These are phyloP conservation scores for Podaxis pistillaris DNA, from an alignment of 768 basidiomycete genomes.

Conservation along the genomic window DNA sequence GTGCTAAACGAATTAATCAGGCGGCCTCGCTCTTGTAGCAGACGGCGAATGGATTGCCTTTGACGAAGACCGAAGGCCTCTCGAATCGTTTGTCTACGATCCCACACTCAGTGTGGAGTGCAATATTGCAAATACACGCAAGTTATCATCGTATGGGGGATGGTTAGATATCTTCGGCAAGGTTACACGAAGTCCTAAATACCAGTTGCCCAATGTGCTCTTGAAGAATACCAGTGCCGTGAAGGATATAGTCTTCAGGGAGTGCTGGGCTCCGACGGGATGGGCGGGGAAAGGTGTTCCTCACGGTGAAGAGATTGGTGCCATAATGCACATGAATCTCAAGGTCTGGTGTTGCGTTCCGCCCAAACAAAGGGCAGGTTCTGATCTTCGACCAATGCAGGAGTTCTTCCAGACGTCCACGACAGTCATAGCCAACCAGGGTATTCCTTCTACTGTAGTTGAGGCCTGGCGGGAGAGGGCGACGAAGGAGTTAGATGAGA, in stretches of 20 bases:
- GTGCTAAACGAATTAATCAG: conserved; percentile 7
- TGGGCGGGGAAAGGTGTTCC: conserved; percentile 5
- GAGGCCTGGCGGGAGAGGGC: conserved; percentile 10
- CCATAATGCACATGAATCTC: conserved; percentile 5
- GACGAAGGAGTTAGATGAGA: conserved; percentile 12
- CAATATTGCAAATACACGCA: conserved; percentile 13
- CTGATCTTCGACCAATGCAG: background rate
- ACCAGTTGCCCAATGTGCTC: conserved; percentile 16
- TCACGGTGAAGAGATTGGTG: conserved; percentile 10
- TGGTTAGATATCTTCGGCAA: conserved; percentile 22
- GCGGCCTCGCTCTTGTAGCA: conserved; percentile 22
- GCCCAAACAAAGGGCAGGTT: background rate
- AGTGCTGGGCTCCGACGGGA: conserved; percentile 2
- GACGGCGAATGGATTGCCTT: conserved; percentile 23
- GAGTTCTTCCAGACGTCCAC: conserved; percentile 1
- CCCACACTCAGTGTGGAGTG: conserved; percentile 6
- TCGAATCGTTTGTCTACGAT: conserved; percentile 19
- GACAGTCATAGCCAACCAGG: background rate
- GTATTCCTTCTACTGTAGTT: background rate
- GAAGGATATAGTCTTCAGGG: background rate
- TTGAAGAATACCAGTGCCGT: background rate
- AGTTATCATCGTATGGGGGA: conserved; percentile 22
- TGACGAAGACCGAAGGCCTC: conserved; percentile 18
- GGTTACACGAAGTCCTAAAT: conserved; percentile 18
- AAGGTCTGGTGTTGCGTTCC: conserved; percentile 2